Evolutionary conservation across 257 asterid genomes (phyloP), one percentile per base, ranked within the genome.

Genomic region (Cruciata laevipes): DNA sequence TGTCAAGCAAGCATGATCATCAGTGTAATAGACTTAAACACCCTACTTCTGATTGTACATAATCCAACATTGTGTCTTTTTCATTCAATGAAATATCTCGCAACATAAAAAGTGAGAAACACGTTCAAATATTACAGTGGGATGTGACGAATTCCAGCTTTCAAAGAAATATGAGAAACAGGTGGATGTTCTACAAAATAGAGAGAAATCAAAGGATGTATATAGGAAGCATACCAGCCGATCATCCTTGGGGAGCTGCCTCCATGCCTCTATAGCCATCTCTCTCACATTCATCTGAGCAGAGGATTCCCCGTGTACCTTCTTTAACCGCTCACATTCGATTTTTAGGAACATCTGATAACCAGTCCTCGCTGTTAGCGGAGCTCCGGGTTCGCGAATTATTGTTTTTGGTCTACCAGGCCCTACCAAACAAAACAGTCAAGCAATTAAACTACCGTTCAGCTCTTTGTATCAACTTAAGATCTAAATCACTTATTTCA

Each of bases 211-310:
- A 20, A 20, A 62, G 35, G 35, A 38, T 14, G 18, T 24, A 35
- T 20, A 14, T 47, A 47, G 37, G 58, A 56, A 56, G 59, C 14
- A 61, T 89, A 87, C 95, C 94, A 61, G 74, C 69, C 82, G 79
- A 20, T 84, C 91, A 52, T 68, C 65, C 42, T 76, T 76, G 10
- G 91, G 35, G 14, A 89, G 87, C 32, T 69, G 60, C 71, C 72
- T 81, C 97, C 97, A 89, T 38, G 84, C 73, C 13, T 67, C 63
- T 42, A 35, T 63, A 49, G 87, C 91, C 89, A 78, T 71, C 3
- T 79, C 74, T 52, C 93, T 81, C 21, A 77, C 37, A 61, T 79
- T 85, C 32, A 56, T 52, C 65, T 40, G 62, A 66, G 66, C 63
- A 4, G 74, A 66, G 53, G 56, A 74, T 73, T 77, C 84, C 70